Evolutionary conservation across 306 rosid genomes (phyloP).

Genomic region (Rosa rugosa): DNA sequence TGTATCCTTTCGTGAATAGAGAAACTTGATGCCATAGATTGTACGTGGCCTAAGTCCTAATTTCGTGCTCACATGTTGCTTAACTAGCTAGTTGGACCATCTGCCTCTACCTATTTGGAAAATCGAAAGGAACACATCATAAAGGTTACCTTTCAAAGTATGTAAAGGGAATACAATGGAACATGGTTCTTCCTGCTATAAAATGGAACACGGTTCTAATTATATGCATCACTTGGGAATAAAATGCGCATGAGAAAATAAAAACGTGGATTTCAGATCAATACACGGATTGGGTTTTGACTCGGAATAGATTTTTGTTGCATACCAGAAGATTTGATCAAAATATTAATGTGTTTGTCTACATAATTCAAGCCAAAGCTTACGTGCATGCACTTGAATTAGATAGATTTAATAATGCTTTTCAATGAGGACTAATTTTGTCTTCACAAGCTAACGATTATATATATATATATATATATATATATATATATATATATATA

Average conservation of each 20-base stretch:
- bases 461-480: not conserved
- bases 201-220: not conserved
- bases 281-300: not conserved
- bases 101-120: not conserved
- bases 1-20: not conserved
- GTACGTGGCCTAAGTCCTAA: not conserved
- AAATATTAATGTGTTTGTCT: not conserved
- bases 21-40: not conserved
- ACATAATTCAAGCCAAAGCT: not conserved
- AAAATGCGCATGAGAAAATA: not conserved
- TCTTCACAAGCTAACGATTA: not conserved
- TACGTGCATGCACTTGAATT: not conserved
- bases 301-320: not conserved
- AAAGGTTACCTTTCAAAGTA: not conserved
- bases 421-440: not conserved
- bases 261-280: not conserved
- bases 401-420: not conserved
- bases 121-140: not conserved
- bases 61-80: not conserved
- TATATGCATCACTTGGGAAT: not conserved
- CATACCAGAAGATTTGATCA: not conserved
- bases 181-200: not conserved
- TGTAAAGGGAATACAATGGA: not conserved
- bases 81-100: not conserved
- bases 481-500: too few species aligned